phyloP scores from a whole-genome alignment of 495 filamentous ascomycete genomes.

The Neurospora sp. region DNA sequence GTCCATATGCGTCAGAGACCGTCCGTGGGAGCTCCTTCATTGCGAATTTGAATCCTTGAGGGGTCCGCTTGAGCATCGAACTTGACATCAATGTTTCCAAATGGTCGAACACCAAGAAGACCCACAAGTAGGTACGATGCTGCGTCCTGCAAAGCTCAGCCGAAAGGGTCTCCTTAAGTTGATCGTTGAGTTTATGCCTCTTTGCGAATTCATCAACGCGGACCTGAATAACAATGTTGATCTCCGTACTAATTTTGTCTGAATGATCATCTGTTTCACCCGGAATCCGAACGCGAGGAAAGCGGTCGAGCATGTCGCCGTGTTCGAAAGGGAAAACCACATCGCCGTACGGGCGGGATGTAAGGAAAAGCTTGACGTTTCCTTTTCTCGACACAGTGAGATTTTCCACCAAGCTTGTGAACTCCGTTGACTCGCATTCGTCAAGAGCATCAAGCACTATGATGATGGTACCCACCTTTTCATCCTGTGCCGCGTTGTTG shows the following conservation, averaged over 20 bases:
- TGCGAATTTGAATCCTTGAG: background rate
- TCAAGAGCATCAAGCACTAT: background rate
- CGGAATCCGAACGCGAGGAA: background rate
- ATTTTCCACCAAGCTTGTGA: no score
- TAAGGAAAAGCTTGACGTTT: background rate
- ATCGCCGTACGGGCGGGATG: background rate
- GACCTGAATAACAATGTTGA: background rate
- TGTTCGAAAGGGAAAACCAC: background rate
- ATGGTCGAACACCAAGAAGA: background rate
- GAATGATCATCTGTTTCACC: background rate
- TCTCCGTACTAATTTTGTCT: background rate
- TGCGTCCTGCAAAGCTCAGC: accelerated
- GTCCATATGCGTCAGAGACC: background rate
- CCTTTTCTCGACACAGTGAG: no score
- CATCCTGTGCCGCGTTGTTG: background rate
- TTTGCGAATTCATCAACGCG: background rate
- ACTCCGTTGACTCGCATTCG: background rate
- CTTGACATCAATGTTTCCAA: background rate
- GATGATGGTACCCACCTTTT: background rate
- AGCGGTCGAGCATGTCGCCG: background rate
- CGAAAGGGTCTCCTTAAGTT: background rate
- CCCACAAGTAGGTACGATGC: background rate
- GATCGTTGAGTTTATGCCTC: background rate
- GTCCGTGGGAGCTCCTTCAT: background rate
- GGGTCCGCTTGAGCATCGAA: background rate